Conservation (phyloP, 768 basidiomycete species). For the Brasilioporus rufonigricans region DNA sequence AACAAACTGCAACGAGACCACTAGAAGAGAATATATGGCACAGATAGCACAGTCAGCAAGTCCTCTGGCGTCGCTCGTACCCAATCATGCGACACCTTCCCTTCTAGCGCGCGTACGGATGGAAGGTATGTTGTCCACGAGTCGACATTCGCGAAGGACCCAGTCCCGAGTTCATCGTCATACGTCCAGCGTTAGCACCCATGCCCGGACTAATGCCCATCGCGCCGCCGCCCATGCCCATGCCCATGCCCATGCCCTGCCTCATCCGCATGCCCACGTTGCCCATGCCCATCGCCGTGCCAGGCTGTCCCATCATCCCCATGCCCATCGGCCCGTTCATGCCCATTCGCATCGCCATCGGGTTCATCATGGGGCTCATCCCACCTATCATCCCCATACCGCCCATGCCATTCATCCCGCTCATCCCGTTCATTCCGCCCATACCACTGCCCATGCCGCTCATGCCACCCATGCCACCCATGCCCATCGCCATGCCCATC, state of each 20-base stretch:
- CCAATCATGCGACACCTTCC: not conserved
- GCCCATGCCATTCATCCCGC: constrained; percentile 22
- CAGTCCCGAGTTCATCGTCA: constrained; percentile 40
- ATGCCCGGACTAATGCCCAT: constrained; percentile 35
- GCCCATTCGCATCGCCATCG: constrained; percentile 37
- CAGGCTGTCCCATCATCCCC: constrained; percentile 33
- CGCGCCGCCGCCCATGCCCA: constrained; percentile 40
- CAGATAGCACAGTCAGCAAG: constrained; percentile 15
- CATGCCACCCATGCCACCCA: constrained; percentile 41
- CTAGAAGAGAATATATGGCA: constrained; percentile 31
- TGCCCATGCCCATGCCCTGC: constrained; percentile 39
- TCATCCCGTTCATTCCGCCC: constrained; percentile 21
- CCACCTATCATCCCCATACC: constrained; percentile 39
- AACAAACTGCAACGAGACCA: constrained; percentile 9
- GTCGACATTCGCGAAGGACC: constrained; percentile 49
- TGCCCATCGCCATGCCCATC: constrained; percentile 49
- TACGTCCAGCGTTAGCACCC: constrained; percentile 36
- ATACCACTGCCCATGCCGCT: constrained; percentile 28
- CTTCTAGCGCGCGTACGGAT: constrained; percentile 57
- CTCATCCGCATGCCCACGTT: constrained; percentile 36
- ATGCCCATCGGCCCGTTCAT: constrained; percentile 37
- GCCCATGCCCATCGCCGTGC: constrained; percentile 19
- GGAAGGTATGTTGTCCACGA: constrained; percentile 59
- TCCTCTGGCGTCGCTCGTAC: not conserved
- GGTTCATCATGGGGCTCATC: constrained; percentile 29